A percentile compares a stretch with the other conserved stretches of the same genome.
These are phyloP conservation scores for Brasilioporus rufonigricans DNA, from an alignment of 768 basidiomycete species.

Conservation along the genomic window DNA sequence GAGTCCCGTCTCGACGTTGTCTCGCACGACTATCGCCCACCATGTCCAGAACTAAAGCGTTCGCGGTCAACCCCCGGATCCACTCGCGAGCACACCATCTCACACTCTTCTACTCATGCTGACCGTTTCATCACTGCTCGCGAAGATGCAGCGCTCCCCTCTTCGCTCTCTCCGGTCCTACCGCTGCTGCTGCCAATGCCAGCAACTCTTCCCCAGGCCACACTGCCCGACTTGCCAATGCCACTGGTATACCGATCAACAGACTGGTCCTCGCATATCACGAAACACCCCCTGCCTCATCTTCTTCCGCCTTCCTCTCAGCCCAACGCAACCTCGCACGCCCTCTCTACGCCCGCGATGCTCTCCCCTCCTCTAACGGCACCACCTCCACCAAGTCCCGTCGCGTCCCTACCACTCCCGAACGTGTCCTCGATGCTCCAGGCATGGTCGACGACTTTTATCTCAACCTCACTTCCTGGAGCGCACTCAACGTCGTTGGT, in stretches of 20 bases:
- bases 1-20: conserved; percentile 78
- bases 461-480: conserved; percentile 92
- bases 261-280: conserved; percentile 87
- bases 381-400: conserved; percentile 68
- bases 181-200: conserved; percentile 27
- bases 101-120: conserved; percentile 45
- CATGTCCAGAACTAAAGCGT: conserved; percentile 58
- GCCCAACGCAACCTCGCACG: conserved; percentile 76
- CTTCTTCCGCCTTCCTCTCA: conserved; percentile 70
- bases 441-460: conserved; percentile 96
- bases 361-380: conserved; percentile 62
- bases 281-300: conserved; percentile 78
- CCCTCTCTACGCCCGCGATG: conserved; percentile 70
- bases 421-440: conserved; percentile 94
- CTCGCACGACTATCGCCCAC: conserved; percentile 74
- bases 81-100: conserved; percentile 34
- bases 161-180: conserved; percentile 62
- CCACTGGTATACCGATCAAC: conserved; percentile 73
- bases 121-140: conserved; percentile 74
- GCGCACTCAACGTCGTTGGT: conserved; percentile 78
- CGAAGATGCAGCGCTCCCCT: conserved; percentile 52
- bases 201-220: conserved; percentile 68
- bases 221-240: conserved; percentile 72
- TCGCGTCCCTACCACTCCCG: conserved; percentile 81
- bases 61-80: conserved; percentile 71